These are phyloP conservation scores for Alternaria consortialis DNA, from an alignment of 2,329 filamentous ascomycete genomes.

Conservation along the genomic window DNA sequence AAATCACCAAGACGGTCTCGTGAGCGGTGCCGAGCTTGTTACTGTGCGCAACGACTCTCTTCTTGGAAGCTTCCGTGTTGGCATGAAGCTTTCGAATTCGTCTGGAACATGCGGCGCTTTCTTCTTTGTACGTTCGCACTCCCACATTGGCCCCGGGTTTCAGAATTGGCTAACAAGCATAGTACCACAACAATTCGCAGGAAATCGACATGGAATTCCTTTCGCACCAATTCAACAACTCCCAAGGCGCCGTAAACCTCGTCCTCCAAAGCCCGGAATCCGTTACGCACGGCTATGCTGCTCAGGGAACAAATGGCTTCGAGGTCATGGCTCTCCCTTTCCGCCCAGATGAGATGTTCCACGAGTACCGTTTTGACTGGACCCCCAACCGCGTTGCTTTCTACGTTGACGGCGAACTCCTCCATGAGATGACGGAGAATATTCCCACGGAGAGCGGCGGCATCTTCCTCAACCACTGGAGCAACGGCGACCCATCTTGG, in stretches of 20 bases:
- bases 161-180: constrained; percentile 19
- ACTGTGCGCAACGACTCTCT: constrained; percentile 68
- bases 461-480: constrained; percentile 78
- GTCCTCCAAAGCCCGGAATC: constrained; percentile 76
- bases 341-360: constrained; percentile 70
- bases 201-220: constrained; percentile 86
- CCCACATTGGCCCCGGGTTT: neutral
- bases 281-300: constrained; percentile 68
- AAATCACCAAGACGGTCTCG: constrained; percentile 57
- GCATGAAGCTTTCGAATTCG: constrained; percentile 69
- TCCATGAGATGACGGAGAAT: constrained; percentile 65
- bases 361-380: constrained; percentile 85
- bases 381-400: constrained; percentile 69
- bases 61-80: constrained; percentile 75
- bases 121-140: constrained; percentile 69
- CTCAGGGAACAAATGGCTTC: constrained; percentile 67
- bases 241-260: constrained; percentile 71
- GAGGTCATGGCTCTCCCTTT: constrained; percentile 69
- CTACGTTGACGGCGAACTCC: constrained; percentile 69
- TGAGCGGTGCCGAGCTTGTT: constrained; percentile 72
- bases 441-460: constrained; percentile 70
- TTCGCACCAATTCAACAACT: constrained; percentile 69
- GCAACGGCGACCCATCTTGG: constrained; percentile 77
- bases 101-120: constrained; percentile 79
- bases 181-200: constrained; percentile 81